Evolutionary conservation across 2,329 filamentous ascomycete species (phyloP).

Genomic region (Trichoderma pleuroti): DNA sequence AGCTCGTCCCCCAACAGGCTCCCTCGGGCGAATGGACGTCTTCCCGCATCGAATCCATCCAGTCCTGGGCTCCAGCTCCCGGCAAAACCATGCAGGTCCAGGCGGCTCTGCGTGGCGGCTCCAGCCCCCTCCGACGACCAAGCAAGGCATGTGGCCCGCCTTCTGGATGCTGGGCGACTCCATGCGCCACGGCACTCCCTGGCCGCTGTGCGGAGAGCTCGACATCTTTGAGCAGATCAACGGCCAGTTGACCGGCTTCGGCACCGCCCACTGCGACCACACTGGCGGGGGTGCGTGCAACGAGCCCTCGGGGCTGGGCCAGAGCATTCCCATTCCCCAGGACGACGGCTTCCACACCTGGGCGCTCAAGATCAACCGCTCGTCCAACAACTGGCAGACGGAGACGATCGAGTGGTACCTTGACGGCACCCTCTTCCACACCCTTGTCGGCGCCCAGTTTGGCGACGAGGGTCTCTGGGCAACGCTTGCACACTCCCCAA

Average conservation of each 20-base stretch:
- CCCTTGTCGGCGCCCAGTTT: conserved; percentile 41
- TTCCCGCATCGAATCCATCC: conserved; percentile 46
- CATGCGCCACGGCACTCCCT: conserved; percentile 43
- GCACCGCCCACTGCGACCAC: conserved; percentile 47
- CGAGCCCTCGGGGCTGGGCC: conserved; percentile 42
- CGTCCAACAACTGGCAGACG: conserved; percentile 40
- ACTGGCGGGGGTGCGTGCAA: conserved; percentile 46
- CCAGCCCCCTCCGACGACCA: conserved; percentile 29
- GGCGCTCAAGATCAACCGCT: conserved; percentile 46
- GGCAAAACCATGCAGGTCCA: conserved; percentile 43
- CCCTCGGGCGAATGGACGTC: conserved; percentile 45
- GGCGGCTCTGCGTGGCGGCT: conserved; percentile 44
- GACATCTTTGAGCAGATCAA: conserved; percentile 51
- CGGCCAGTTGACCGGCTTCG: conserved; percentile 43
- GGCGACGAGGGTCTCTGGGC: conserved; percentile 42
- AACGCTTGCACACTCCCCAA: conserved; percentile 39
- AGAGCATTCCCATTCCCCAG: conserved; percentile 34
- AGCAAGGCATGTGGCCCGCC: conserved; percentile 52
- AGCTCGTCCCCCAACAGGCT: conserved; percentile 46
- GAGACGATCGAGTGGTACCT: conserved; percentile 49
- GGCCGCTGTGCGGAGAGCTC: conserved; percentile 50
- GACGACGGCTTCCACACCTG: conserved; percentile 49
- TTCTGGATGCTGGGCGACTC: conserved; percentile 51
- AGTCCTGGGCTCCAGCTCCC: conserved; percentile 42
- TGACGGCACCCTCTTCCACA: conserved; percentile 44